phyloP scores from a whole-genome alignment of 805 yeast genomes.

The Candida piceae region DNA sequence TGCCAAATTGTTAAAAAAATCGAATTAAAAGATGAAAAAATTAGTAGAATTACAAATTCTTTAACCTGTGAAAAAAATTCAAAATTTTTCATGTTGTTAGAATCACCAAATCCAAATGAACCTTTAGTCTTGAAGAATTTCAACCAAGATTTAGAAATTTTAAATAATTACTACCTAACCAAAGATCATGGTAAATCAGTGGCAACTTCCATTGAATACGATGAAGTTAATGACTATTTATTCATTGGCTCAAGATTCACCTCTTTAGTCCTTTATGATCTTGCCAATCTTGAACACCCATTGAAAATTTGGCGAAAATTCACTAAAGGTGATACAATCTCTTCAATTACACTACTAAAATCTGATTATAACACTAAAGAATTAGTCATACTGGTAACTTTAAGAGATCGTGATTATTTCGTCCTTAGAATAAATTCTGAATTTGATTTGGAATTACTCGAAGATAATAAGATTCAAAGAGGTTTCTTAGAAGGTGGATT shows the following conservation, averaged over 20 bases:
- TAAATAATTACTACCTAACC: conserved; percentile 5
- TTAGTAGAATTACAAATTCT: conserved; percentile 42
- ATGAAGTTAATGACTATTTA: conserved; percentile 34
- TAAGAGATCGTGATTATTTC: conserved; percentile 63
- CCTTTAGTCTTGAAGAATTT: conserved; percentile 43
- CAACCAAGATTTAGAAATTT: conserved; percentile 23
- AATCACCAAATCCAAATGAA: conserved; percentile 64
- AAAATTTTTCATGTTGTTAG: conserved; percentile 40
- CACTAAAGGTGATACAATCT: conserved; percentile 63
- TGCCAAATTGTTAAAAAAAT: conserved; percentile 28
- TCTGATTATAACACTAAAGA: conserved; percentile 6
- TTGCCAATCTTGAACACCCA: conserved; percentile 23
- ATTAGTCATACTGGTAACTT: conserved; percentile 41
- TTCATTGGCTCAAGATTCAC: conserved; percentile 72
- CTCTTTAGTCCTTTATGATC: conserved; percentile 51
- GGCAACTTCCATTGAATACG: conserved; percentile 51
- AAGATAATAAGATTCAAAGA: conserved; percentile 56
- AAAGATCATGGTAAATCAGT: conserved; percentile 40
- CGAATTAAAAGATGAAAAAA: conserved; percentile 29
- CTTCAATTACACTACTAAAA: conserved; percentile 43
- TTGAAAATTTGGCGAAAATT: conserved; percentile 40
- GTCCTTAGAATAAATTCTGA: conserved; percentile 28
- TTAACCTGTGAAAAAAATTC: conserved; percentile 29
- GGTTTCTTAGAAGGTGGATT: conserved; percentile 81
- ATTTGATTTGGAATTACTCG: conserved; percentile 8